Conservation (phyloP, 2,329 filamentous ascomycete species). For the Microsporum ferrugineum region DNA sequence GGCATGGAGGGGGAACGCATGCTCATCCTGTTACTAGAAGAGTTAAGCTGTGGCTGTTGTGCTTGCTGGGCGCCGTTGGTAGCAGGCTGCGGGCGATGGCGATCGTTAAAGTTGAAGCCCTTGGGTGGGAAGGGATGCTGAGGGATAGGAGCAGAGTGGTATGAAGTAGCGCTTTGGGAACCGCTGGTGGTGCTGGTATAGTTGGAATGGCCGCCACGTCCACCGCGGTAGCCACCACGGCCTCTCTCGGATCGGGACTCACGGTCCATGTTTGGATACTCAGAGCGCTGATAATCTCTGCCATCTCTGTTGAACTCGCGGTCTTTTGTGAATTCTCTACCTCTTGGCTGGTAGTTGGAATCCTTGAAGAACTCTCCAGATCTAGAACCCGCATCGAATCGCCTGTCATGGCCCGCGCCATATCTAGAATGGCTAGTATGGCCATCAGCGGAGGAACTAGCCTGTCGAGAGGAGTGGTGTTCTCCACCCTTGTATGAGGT, state of each 20-base stretch:
- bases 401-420: slow-evolving; percentile 24
- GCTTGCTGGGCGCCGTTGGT: slow-evolving; percentile 25
- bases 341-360: slow-evolving; percentile 15
- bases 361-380: slow-evolving; percentile 21
- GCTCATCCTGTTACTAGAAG: slow-evolving; percentile 40
- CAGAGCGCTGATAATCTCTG: slow-evolving; percentile 20
- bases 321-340: slow-evolving; percentile 29
- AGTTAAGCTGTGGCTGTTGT: slow-evolving; percentile 17
- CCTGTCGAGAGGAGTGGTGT: slow-evolving; percentile 21
- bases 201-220: slow-evolving; percentile 27
- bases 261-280: slow-evolving; percentile 1
- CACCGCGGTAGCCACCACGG: slow-evolving; percentile 31
- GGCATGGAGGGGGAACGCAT: slow-evolving; percentile 50
- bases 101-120: slow-evolving; percentile 30
- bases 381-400: slow-evolving; percentile 27
- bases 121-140: slow-evolving; percentile 34
- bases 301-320: slow-evolving; percentile 20
- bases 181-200: slow-evolving; percentile 24
- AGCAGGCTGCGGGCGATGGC: slow-evolving; percentile 26
- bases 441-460: slow-evolving; percentile 12
- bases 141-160: slow-evolving; percentile 29
- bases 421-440: slow-evolving; percentile 21
- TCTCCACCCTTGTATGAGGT: slow-evolving; percentile 17
- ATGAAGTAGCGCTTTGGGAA: slow-evolving; percentile 29
- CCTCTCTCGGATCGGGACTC: slow-evolving; percentile 30